Conservation (phyloP, 73 alveolate genomes). For the Blepharisma stoltei region DNA sequence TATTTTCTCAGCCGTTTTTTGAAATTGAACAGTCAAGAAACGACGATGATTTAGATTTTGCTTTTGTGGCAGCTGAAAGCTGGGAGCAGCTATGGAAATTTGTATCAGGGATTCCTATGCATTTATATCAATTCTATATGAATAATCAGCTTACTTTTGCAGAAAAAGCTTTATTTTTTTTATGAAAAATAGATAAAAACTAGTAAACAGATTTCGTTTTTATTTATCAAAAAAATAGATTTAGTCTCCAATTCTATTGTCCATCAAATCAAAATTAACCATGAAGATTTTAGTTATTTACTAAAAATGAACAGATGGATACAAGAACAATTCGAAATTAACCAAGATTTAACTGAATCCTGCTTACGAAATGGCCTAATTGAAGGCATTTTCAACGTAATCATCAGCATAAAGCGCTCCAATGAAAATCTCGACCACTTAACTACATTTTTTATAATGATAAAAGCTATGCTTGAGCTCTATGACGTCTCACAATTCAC, state of each 20-base stretch:
- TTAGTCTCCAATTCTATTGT: background rate
- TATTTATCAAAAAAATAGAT: no score
- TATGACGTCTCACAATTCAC: background rate
- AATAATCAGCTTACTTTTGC: no score
- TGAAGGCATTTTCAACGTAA: slow-evolving; percentile 2
- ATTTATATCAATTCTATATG: no score
- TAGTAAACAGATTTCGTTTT: no score
- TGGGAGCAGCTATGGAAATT: background rate
- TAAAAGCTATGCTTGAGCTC: background rate
- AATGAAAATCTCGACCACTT: background rate
- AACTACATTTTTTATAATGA: background rate
- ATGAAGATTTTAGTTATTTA: background rate
- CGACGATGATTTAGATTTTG: background rate
- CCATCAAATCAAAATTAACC: slow-evolving; percentile 5
- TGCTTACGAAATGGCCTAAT: background rate
- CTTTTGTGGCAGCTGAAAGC: background rate
- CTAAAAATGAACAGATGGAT: slow-evolving; percentile 6
- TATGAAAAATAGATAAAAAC: no score
- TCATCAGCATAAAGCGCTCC: background rate
- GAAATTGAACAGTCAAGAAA: background rate
- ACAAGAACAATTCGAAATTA: background rate
- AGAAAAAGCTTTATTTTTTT: no score
- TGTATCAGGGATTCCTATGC: background rate
- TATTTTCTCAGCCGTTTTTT: slow-evolving; percentile 16
- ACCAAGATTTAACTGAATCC: background rate